Conservation (phyloP, 345 rosid species). For the Salix exigua region DNA sequence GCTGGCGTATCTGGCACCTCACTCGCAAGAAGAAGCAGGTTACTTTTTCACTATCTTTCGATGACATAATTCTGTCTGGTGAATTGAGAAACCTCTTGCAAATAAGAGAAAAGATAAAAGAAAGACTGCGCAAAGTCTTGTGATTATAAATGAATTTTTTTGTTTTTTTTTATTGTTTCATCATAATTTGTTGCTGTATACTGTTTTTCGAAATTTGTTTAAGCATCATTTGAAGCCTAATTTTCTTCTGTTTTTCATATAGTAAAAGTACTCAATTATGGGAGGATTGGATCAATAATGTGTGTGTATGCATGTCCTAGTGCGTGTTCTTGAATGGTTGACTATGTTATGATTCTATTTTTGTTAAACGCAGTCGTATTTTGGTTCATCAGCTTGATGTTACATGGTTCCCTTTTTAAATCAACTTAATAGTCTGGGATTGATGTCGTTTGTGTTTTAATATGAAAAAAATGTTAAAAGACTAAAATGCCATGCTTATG, state of each 20-base stretch:
- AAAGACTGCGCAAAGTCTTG: too few relatives aligned
- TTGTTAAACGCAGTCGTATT: not conserved
- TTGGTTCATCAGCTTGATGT: not conserved
- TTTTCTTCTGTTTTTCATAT: not conserved
- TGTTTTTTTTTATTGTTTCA: not conserved
- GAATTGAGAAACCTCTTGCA: too few relatives aligned
- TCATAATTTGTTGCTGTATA: not conserved
- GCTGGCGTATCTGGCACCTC: conserved; percentile 99
- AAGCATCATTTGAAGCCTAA: not conserved
- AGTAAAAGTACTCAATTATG: not conserved
- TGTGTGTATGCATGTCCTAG: not conserved
- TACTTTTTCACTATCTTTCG: too few relatives aligned
- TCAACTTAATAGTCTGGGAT: not conserved
- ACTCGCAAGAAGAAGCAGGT: conserved; percentile 99
- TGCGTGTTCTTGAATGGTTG: not conserved
- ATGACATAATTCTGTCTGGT: too few relatives aligned
- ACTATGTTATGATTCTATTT: not conserved
- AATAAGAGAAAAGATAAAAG: too few relatives aligned
- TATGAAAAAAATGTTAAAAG: not conserved
- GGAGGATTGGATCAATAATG: not conserved
- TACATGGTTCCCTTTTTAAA: not conserved
- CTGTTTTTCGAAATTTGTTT: not conserved
- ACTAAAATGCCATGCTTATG: conserved; percentile 3
- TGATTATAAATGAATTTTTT: not conserved
- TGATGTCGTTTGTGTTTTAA: not conserved